Percentiles rank a stretch among this genome's conserved stretches.
phyloP scores from a whole-genome alignment of 108 stramenopile genomes.

The Aurantiochytrium sp. region DNA sequence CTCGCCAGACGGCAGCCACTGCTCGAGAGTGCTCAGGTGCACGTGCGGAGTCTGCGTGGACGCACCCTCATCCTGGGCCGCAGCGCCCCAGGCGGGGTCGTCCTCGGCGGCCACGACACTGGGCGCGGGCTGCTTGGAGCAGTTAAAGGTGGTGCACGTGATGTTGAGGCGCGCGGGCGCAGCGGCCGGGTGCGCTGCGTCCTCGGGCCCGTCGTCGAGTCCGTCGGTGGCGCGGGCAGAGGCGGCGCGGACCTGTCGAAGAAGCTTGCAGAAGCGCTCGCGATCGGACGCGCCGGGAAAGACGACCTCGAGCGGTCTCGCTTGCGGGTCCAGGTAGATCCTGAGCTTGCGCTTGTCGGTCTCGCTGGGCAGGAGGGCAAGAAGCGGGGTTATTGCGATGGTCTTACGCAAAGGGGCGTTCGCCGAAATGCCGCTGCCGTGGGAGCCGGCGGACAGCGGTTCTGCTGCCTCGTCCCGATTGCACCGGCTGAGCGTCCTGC shows the following conservation, averaged over 20 bases:
- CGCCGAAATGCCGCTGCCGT: not conserved
- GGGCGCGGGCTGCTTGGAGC: not conserved
- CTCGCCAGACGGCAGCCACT: slow-evolving; percentile 33
- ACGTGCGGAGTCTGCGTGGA: not conserved
- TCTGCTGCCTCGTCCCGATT: not conserved
- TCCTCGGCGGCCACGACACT: not conserved
- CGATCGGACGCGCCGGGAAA: not conserved
- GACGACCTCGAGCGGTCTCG: not conserved
- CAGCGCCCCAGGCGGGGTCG: not conserved
- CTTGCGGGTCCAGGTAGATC: not conserved
- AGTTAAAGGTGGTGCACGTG: not conserved
- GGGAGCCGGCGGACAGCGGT: not conserved
- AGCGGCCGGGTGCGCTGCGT: not conserved
- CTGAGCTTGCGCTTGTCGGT: not conserved
- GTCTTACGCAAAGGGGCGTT: not conserved
- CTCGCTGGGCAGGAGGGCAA: not conserved
- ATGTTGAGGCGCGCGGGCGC: not conserved
- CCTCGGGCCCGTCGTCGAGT: not conserved
- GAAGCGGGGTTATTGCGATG: not conserved
- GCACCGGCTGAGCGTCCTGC: not conserved
- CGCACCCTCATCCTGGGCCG: not conserved
- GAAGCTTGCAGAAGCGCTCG: not conserved
- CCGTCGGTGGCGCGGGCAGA: not conserved
- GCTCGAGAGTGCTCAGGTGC: not conserved
- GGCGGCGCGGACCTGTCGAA: not conserved